Conservation (phyloP, 2,329 filamentous ascomycete genomes). For the Pseudogymnoascus sp. region DNA sequence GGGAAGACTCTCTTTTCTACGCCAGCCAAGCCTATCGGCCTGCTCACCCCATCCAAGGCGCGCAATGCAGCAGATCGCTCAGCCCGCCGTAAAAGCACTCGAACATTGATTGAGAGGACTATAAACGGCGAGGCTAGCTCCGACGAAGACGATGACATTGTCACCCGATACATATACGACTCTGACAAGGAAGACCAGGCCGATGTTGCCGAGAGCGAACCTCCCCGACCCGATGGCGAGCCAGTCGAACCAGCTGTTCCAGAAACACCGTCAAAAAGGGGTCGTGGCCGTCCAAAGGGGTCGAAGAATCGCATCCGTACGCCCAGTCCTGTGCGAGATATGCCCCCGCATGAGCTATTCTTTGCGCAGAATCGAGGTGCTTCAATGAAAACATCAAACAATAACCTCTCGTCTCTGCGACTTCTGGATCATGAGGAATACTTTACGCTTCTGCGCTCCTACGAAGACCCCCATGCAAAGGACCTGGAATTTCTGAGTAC, state of each 20-base stretch:
- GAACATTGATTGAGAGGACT: constrained; percentile 64
- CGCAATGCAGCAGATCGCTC: constrained; percentile 60
- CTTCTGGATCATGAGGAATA: constrained; percentile 90
- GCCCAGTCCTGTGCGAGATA: constrained; percentile 57
- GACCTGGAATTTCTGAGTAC: constrained; percentile 65
- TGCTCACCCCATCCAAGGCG: constrained; percentile 19
- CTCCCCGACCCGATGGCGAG: constrained; percentile 15
- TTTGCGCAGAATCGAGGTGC: constrained; percentile 88
- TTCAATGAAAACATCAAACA: constrained; percentile 74
- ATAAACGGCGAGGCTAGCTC: constrained; percentile 58
- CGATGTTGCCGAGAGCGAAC: constrained; percentile 25
- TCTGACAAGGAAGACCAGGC: constrained; percentile 39
- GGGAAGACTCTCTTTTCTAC: constrained; percentile 24
- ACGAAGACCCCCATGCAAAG: constrained; percentile 57
- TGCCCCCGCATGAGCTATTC: constrained; percentile 84
- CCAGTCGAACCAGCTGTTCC: constrained; percentile 19
- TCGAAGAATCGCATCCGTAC: constrained; percentile 45
- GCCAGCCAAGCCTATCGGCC: constrained; percentile 14
- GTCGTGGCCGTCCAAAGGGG: constrained; percentile 35
- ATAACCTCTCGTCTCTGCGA: constrained; percentile 64
- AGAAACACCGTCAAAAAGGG: constrained; percentile 44
- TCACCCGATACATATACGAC: constrained; percentile 61
- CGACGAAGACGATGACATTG: constrained; percentile 57
- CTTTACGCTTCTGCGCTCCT: constrained; percentile 56
- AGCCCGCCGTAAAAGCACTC: constrained; percentile 75